A percentile compares a stretch with the other conserved stretches of the same genome.
Conservation (phyloP, 805 yeast species). For the Wickerhamomyces chaumierensis region DNA sequence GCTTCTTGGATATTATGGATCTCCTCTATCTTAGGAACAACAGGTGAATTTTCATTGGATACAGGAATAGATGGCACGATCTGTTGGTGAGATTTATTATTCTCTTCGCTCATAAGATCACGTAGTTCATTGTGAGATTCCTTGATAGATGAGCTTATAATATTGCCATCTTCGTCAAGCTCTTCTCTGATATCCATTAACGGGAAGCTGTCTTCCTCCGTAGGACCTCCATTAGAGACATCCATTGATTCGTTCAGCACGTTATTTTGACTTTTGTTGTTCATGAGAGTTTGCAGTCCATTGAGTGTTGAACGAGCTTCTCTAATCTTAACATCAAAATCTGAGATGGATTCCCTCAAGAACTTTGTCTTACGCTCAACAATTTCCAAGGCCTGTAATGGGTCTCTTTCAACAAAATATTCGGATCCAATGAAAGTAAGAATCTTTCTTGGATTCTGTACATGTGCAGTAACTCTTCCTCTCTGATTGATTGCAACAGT, state of each 20-base stretch:
- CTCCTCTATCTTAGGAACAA: too few species aligned
- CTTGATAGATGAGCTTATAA: conserved; percentile 23
- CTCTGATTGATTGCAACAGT: conserved; percentile 11
- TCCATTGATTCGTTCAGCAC: too few species aligned
- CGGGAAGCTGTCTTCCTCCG: conserved; percentile 45
- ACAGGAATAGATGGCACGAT: too few species aligned
- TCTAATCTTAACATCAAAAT: conserved; percentile 26
- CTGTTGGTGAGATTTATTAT: too few species aligned
- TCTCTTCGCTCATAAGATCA: neutral
- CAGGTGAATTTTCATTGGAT: too few species aligned
- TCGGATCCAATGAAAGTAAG: conserved; percentile 29
- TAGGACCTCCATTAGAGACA: too few species aligned
- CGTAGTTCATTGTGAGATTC: neutral
- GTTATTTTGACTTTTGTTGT: conserved; percentile 5
- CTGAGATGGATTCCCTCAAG: conserved; percentile 27
- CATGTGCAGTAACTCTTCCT: conserved; percentile 11
- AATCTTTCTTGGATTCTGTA: conserved; percentile 13
- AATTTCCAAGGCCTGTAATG: conserved; percentile 20
- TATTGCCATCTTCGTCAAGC: conserved; percentile 73
- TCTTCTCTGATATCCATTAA: conserved; percentile 78
- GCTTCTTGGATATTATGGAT: too few species aligned
- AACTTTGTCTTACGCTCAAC: conserved; percentile 18
- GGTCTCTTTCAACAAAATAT: conserved; percentile 26
- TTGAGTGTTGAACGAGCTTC: conserved; percentile 26
- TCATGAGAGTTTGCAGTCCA: conserved; percentile 19